Evolutionary conservation across 108 stramenopile species (phyloP).

Genomic region (Skeletonema costatum): DNA sequence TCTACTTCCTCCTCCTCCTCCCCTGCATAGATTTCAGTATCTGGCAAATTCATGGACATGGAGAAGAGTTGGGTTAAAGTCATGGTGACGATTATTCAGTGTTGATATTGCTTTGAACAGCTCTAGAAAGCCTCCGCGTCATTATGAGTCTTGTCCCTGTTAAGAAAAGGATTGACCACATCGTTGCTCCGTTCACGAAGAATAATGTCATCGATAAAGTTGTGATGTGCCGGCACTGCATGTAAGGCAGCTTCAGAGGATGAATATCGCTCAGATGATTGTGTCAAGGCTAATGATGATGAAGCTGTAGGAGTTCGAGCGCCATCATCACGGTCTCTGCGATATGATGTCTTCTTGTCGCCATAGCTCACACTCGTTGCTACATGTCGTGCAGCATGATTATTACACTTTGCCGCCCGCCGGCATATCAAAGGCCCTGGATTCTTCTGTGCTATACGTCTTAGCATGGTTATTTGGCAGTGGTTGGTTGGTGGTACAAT

Average conservation of each 20-base stretch:
- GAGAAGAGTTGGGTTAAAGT: not conserved
- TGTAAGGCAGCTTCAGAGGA: not conserved
- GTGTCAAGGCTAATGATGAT: not conserved
- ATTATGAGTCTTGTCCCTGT: not conserved
- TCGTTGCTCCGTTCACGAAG: not conserved
- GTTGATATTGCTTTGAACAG: slow-evolving; percentile 8
- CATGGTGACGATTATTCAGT: not conserved
- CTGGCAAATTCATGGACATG: not conserved
- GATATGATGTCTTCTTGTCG: not conserved
- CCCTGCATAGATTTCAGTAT: not conserved
- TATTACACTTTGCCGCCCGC: not conserved
- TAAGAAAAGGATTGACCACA: not conserved
- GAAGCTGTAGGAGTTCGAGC: not conserved
- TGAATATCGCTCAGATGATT: not conserved
- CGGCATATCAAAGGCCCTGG: not conserved
- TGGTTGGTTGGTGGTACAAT: no score
- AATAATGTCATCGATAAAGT: not conserved
- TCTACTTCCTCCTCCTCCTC: not conserved
- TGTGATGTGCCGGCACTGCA: not conserved
- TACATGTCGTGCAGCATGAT: not conserved
- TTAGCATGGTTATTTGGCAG: not conserved
- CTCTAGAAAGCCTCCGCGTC: not conserved
- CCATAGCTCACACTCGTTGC: not conserved
- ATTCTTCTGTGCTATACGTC: not conserved
- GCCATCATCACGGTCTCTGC: not conserved